Evolutionary conservation across 768 basidiomycete species (phyloP).

Genomic region (Aureoboletus auriporus): DNA sequence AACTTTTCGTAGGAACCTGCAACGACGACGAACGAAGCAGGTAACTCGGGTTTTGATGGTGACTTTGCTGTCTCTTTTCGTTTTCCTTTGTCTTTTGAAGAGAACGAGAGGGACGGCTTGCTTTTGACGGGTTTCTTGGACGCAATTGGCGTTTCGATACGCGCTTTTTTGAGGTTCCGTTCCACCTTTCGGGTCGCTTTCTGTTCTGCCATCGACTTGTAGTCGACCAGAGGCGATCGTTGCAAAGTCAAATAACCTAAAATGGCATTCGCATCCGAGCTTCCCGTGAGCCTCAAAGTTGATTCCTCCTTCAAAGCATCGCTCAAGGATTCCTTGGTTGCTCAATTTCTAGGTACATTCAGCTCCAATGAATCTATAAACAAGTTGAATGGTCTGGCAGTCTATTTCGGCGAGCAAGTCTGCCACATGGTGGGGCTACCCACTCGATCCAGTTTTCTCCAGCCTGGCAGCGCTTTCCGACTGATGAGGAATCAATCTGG

Average conservation of each 20-base stretch:
- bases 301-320: too few relatives aligned
- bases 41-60: constrained; percentile 27
- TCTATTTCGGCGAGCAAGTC: too few relatives aligned
- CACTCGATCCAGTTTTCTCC: too few relatives aligned
- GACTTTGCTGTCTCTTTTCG: constrained; percentile 9
- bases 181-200: constrained; percentile 17
- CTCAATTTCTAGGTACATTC: background rate
- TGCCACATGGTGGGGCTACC: too few relatives aligned
- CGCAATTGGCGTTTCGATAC: constrained; percentile 14
- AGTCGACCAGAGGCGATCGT: background rate
- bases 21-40: constrained; percentile 76
- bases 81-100: constrained; percentile 31
- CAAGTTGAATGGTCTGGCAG: too few relatives aligned
- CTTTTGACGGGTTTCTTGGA: constrained; percentile 2
- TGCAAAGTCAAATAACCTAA: constrained; percentile 1
- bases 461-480: too few relatives aligned
- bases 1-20: constrained; percentile 97
- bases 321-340: too few relatives aligned
- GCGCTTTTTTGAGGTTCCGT: constrained; percentile 21
- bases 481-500: too few relatives aligned
- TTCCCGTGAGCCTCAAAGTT: too few relatives aligned
- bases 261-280: background rate
- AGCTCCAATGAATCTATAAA: too few relatives aligned
- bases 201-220: constrained; percentile 14
- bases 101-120: constrained; percentile 4